These are phyloP conservation scores for Besnoitia besnoiti DNA, from an alignment of 169 alveolate species.

Conservation along the genomic window DNA sequence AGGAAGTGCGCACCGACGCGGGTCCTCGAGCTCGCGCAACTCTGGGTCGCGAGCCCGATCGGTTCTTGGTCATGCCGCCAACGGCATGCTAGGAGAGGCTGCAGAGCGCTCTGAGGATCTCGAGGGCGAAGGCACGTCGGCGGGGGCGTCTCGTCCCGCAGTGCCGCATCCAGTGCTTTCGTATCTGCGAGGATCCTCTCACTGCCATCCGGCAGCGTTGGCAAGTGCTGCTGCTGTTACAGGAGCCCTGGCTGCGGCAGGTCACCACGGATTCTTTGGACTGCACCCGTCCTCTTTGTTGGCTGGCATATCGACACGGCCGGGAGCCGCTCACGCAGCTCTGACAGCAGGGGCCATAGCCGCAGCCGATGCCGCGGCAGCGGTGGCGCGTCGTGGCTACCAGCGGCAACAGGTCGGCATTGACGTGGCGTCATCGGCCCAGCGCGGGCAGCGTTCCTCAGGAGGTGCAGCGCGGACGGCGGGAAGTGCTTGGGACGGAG, in stretches of 20 bases:
- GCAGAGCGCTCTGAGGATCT: neutral
- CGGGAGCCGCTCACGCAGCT: neutral
- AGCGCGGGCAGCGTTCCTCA: neutral
- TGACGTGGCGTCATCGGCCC: neutral
- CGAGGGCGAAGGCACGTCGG: too few species aligned
- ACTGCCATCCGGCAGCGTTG: constrained; percentile 33
- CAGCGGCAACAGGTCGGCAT: neutral
- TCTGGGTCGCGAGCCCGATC: neutral
- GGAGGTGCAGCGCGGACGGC: neutral
- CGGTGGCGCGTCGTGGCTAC: neutral
- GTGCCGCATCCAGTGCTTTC: too few species aligned
- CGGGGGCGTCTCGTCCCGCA: too few species aligned
- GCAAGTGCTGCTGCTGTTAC: neutral
- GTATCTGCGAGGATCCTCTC: neutral
- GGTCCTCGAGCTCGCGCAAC: neutral
- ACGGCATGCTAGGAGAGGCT: neutral
- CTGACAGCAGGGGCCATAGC: neutral
- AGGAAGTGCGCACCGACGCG: neutral
- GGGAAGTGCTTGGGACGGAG: neutral
- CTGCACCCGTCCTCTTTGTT: neutral
- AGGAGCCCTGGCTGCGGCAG: constrained; percentile 14
- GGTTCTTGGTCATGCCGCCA: neutral
- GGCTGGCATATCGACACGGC: neutral
- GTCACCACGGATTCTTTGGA: neutral
- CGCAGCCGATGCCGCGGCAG: neutral